A percentile compares a stretch with the other conserved stretches of the same genome.
These are phyloP conservation scores for Grigorovia jiainica DNA, from an alignment of 805 yeast genomes.

Conservation along the genomic window DNA sequence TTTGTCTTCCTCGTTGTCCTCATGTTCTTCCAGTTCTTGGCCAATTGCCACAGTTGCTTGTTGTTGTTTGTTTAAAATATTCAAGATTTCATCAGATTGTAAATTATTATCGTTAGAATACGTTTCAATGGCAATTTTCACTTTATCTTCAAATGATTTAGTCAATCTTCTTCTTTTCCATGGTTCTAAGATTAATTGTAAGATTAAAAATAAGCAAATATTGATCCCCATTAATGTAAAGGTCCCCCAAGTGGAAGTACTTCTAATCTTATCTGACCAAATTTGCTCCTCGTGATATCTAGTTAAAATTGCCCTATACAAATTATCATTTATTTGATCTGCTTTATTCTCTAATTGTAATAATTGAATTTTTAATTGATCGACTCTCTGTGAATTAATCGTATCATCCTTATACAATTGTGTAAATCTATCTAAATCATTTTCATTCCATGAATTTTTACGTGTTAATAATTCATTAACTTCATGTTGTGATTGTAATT, in stretches of 20 bases:
- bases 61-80: not conserved
- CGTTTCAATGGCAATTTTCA: slow-evolving; percentile 42
- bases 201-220: slow-evolving; percentile 62
- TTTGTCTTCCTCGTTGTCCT: not conserved
- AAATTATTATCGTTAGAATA: slow-evolving; percentile 5
- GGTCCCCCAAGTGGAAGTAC: slow-evolving; percentile 96
- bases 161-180: slow-evolving; percentile 83
- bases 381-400: slow-evolving; percentile 52
- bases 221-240: slow-evolving; percentile 83
- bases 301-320: slow-evolving; percentile 70
- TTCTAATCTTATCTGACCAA: slow-evolving; percentile 93
- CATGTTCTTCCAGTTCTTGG: not conserved
- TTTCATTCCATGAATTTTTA: slow-evolving; percentile 70
- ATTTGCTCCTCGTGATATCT: slow-evolving; percentile 95
- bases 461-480: slow-evolving; percentile 81
- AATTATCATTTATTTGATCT: slow-evolving; percentile 58
- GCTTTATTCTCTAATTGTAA: slow-evolving; percentile 48
- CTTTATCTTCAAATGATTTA: slow-evolving; percentile 73
- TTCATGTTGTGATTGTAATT: slow-evolving; percentile 69
- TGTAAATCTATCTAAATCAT: slow-evolving; percentile 79
- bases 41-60: not conserved
- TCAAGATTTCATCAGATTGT: not conserved
- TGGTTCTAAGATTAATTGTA: slow-evolving; percentile 86
- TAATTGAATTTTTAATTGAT: slow-evolving; percentile 38
- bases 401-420: slow-evolving; percentile 75